Evolutionary conservation across 495 filamentous ascomycete species (phyloP).

Genomic region (Poronia punctata): DNA sequence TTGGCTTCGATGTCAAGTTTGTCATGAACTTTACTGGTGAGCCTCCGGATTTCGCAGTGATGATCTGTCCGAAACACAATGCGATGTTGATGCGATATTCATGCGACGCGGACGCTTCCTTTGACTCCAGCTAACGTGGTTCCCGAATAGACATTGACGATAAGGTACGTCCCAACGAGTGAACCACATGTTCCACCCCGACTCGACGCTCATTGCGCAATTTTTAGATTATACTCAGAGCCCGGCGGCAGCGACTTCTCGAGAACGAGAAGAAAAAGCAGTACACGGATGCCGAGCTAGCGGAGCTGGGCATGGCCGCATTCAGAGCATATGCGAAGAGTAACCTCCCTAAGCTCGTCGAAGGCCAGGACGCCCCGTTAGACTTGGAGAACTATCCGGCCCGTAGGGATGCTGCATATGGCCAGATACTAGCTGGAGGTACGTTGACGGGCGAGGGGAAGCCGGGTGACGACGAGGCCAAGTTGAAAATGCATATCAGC

Average conservation of each 20-base stretch:
- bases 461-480: constrained; percentile 66
- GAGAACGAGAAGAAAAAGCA: constrained; percentile 45
- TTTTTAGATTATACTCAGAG: constrained; percentile 68
- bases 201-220: constrained; percentile 1
- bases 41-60: not conserved
- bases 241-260: constrained; percentile 69
- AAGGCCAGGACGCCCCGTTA: constrained; percentile 29
- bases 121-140: too few relatives aligned
- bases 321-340: constrained; percentile 67
- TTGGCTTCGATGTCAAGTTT: constrained; percentile 78
- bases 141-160: constrained; percentile 61
- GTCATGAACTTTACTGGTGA: constrained; percentile 83
- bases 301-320: constrained; percentile 55
- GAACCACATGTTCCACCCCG: constrained; percentile 36
- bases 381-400: constrained; percentile 47
- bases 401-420: constrained; percentile 56
- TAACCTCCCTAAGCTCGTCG: constrained; percentile 61
- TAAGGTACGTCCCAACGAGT: constrained; percentile 55
- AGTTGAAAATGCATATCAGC: constrained; percentile 88
- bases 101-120: not conserved
- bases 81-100: not conserved
- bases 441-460: constrained; percentile 54
- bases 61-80: not conserved
- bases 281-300: constrained; percentile 33
- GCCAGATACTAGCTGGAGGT: constrained; percentile 54